phyloP scores from a whole-genome alignment of 148 eudicot genomes.

The Camellia granthamiana region DNA sequence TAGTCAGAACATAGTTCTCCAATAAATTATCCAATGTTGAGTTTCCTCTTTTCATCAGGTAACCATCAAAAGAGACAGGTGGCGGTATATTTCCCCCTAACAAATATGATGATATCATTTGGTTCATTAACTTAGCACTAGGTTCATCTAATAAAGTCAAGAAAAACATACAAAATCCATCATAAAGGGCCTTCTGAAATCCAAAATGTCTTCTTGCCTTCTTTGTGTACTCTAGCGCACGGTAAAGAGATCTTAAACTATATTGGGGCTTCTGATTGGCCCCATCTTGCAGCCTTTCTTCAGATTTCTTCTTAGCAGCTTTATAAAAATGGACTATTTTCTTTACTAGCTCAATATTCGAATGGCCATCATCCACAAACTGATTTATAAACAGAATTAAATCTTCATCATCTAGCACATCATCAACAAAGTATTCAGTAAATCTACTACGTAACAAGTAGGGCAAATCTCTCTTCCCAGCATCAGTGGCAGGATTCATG shows the following conservation, averaged over 20 bases:
- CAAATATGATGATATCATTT: constrained; percentile 40
- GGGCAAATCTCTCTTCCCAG: constrained; percentile 95
- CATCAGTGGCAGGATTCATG: constrained; percentile 99
- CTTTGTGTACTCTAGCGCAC: constrained; percentile 80
- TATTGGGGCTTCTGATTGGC: constrained; percentile 98
- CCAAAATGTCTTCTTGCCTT: constrained; percentile 51
- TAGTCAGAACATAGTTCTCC: constrained; percentile 64
- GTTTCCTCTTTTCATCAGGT: constrained; percentile 35
- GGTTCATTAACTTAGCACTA: constrained; percentile 68
- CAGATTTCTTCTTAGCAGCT: constrained; percentile 81
- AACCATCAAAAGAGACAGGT: constrained; percentile 42
- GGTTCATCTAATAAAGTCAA: constrained; percentile 62
- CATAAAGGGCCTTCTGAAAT: constrained; percentile 66
- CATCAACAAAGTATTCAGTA: constrained; percentile 92
- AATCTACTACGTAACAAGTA: constrained; percentile 72
- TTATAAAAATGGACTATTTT: constrained; percentile 72
- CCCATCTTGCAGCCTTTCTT: constrained; percentile 88
- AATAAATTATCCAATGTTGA: constrained; percentile 37
- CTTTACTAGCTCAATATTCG: constrained; percentile 40
- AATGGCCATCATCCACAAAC: constrained; percentile 46
- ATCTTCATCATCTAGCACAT: constrained; percentile 78
- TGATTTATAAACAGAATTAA: constrained; percentile 60
- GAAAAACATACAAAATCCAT: constrained; percentile 95
- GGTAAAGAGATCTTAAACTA: constrained; percentile 91
- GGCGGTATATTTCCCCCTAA: constrained; percentile 55